These are phyloP conservation scores for Phytophthora boehmeriae DNA, from an alignment of 352 stramenopile genomes.

Conservation along the genomic window DNA sequence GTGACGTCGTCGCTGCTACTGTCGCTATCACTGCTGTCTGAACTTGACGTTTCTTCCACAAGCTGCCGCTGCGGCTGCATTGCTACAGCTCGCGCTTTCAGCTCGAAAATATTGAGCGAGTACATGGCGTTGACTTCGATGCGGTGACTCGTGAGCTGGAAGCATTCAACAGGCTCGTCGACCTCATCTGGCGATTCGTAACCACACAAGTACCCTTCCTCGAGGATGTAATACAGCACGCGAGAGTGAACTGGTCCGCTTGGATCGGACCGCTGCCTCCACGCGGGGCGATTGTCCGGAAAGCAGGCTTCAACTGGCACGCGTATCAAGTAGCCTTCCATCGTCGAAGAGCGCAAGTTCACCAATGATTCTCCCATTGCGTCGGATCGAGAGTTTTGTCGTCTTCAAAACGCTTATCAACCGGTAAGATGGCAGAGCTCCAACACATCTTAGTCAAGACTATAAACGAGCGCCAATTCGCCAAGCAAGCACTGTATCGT, in stretches of 20 bases:
- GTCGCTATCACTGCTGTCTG: conserved; percentile 32
- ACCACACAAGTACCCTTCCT: conserved; percentile 64
- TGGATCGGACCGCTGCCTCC: conserved; percentile 20
- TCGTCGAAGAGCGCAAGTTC: conserved; percentile 16
- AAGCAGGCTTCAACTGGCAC: conserved; percentile 44
- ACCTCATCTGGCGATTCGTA: conserved; percentile 46
- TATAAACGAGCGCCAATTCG: neutral
- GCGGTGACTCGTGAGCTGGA: conserved; percentile 64
- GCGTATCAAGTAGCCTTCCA: conserved; percentile 80
- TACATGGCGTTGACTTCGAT: conserved; percentile 70
- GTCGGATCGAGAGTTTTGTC: neutral
- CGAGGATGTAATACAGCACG: conserved; percentile 70
- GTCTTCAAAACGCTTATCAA: neutral
- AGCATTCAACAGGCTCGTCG: conserved; percentile 50
- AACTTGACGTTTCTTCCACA: conserved; percentile 30
- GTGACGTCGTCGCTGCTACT: conserved; percentile 28
- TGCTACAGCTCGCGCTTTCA: conserved; percentile 37
- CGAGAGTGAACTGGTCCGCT: conserved; percentile 23
- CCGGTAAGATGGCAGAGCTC: neutral
- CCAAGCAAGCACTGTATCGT: neutral
- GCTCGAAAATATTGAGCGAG: conserved; percentile 66
- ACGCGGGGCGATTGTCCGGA: conserved; percentile 26
- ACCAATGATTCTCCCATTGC: conserved; percentile 3
- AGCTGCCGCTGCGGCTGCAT: conserved; percentile 20
- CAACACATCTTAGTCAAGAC: too few species aligned